Base-by-base conservation (phyloP, 2,329 filamentous ascomycete species). In the Sporothrix pallida region DNA sequence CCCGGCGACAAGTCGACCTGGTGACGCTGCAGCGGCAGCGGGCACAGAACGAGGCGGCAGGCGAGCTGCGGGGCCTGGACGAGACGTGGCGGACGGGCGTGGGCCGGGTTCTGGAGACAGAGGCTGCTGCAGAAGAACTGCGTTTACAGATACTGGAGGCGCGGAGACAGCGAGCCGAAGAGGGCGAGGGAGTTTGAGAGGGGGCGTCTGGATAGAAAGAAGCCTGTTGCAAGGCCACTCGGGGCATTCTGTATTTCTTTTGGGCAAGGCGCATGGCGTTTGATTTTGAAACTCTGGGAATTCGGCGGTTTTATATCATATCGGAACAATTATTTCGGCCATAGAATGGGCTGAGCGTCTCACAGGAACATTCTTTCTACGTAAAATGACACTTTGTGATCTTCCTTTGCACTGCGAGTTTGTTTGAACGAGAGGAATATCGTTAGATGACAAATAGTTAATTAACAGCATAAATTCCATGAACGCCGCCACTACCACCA, bases 21-120 rank as follows among this genome's bases (percentile, higher is more conserved):
- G 85, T 96, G 10, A 94, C 95, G 77, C 84, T 91, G 74, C 85
- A 88, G 78, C 87, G 96, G 73, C 90, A 91, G 78, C 82, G 86
- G 31, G 86, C 87, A 63, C 95, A 98, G 83, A 90, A 91, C 74
- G 89, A 87, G 54, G 91, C 90, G 2, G 88, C 85, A 65, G 92
- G 87, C 5, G 95, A 98, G 86, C 84, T 98, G 79, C 84, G 84
- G 74, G 87, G 88, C 3, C 81, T 83, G 50, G 93, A 97, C 79
- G 90, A 93, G 75, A 88, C 87, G 2, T 98, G 95, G 95, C 90
- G 88, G 82, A 87, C 85, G 69, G 93, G 93, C 31, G 89, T 98
- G 1, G 92, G 92, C 2, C 87, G 90, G 74, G 91, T 96, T 65
- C 83, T 98, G 54, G 94, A 98, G 87, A 93, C 93, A 0, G 93